These are phyloP conservation scores for Sisymbrium altissimum DNA, from an alignment of 345 rosid genomes.

Conservation along the genomic window DNA sequence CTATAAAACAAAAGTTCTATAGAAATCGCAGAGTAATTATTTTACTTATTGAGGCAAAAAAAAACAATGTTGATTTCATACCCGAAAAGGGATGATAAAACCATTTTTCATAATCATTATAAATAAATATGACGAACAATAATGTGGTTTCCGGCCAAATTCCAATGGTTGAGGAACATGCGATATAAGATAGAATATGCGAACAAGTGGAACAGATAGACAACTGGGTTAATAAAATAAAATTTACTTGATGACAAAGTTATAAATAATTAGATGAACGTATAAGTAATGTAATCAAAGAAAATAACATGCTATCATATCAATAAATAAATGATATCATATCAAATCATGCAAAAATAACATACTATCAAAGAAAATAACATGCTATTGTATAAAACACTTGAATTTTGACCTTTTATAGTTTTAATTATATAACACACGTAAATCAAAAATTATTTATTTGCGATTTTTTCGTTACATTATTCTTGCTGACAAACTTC, in stretches of 20 bases:
- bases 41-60: background rate
- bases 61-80: background rate
- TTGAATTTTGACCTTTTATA: background rate
- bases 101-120: background rate
- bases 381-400: background rate
- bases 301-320: no score
- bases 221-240: no score
- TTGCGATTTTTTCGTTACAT: background rate
- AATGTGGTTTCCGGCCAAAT: background rate
- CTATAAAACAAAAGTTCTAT: no score
- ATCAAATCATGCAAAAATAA: background rate
- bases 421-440: background rate
- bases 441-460: no score
- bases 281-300: no score
- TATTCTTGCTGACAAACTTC: background rate
- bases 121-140: background rate
- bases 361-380: background rate
- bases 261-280: background rate
- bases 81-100: background rate
- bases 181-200: background rate
- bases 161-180: conserved; percentile 5
- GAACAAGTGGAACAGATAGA: conserved; percentile 18
- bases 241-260: background rate
- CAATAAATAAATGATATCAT: background rate
- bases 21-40: background rate